Base-by-base conservation (phyloP, 1,284 basidiomycete genomes). In the Coriolopsis trogii region DNA sequence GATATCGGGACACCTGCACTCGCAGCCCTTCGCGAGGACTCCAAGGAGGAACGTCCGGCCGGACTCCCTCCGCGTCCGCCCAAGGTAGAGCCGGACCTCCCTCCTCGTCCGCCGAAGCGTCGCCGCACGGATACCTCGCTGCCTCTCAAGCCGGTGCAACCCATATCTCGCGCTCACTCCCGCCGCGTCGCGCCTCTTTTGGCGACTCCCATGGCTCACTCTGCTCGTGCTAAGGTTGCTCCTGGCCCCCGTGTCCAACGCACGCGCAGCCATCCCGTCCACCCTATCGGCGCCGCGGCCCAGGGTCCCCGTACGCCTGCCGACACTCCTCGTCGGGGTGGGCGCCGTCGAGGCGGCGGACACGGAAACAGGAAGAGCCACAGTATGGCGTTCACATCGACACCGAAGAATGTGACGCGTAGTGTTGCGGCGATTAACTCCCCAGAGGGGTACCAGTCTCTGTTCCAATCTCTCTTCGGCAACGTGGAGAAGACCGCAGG, bases 331-430 rank as follows among this genome's bases (percentile, higher is more conserved):
- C 31, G 44, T 7, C 25, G 23, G 3, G 25, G 34, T 25, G 34
- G 44, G 6, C 25, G 29, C 24, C 10, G 34, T 18, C 42, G 31
- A 6, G 53, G 25, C 31, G 45, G 39, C 25, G 45, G 29, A 26
- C 41, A 24, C 37, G 47, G 28, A 4, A 13, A 20, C 20, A 45
- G 48, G 44, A 47, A 49, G 50, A 50, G 51, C 38, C 37, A 39
- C 6, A 15, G 37, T 15, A 48, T 55, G 21, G 55, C 60, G 40
- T 50, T 62, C 58, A 67, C 67, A 20, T 68, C 67, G 7, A 68
- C 67, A 6, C 67, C 65, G 41, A 65, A 64, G 58, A 56, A 56
- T n/a, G n/a, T n/a, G n/a, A n/a, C n/a, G 38, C 55, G 38, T 13
- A 41, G 44, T 6, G 13, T 25, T 20, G 53, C 53, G 2, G 49